Evolutionary conservation across 108 stramenopile genomes (phyloP), one percentile per base, ranked within the genome.

Genomic region (Chaetoceros tenuissimus): DNA sequence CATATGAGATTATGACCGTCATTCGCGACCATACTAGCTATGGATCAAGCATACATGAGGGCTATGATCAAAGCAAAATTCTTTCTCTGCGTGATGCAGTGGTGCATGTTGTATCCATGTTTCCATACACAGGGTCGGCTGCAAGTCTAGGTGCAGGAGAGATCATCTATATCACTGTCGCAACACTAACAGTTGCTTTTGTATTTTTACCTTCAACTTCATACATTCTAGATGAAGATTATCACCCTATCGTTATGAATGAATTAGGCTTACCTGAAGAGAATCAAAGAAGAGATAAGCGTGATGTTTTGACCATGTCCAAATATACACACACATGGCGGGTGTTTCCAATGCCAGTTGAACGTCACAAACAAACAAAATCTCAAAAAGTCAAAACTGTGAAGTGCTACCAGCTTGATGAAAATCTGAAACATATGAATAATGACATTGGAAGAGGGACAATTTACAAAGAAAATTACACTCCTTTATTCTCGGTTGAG

Each of bases 401-500:
- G 7, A n/a, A 49, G 7, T 7, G 22, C 48, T 49, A 23, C n/a
- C 22, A 49, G 18, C 7, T 49, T 16, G 48, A 51, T 10, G 16
- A 51, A 16, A 8, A 16, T 16, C 16, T 51, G 5, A 51, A 51
- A 16, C 5, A 25, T 16, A 25, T 40, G 13, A 10, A 5, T 10
- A 40, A 40, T 40, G 34, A 27, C 17, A 55, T 31, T 56, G 52
- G 62, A 28, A 60, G 69, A 78, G 62, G 69, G 23, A 43, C 61
- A 18, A 71, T 77, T 53, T 63, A 64, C 59, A 63, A 73, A 68
- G 51, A 72, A 48, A 56, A 56, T 58, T 88, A 87, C 59, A 80
- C 63, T 24, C 92, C 92, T 25, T 71, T 92, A 0, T 93, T 95
- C 66, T 95, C 91, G 62, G 64, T 87, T 7, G 94, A 95, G 69